These are phyloP conservation scores for Sugiyamaella sp. DNA, from an alignment of 1,139 yeast species.

Conservation along the genomic window DNA sequence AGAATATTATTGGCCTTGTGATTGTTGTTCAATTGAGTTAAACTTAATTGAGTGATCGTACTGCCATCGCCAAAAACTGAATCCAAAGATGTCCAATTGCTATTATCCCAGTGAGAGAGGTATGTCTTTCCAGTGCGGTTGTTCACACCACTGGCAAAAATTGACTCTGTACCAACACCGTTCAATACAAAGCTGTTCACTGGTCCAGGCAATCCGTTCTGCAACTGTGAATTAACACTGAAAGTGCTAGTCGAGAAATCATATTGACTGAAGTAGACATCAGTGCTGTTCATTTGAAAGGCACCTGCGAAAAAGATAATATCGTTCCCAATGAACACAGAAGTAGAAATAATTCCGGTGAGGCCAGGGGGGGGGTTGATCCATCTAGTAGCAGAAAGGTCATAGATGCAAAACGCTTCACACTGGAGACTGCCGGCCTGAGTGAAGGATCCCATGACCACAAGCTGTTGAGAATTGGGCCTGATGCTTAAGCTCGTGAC, in stretches of 20 bases:
- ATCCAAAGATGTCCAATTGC: slow-evolving; percentile 42
- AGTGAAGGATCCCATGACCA: slow-evolving; percentile 79
- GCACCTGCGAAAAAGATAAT: slow-evolving; percentile 66
- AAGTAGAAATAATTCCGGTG: slow-evolving; percentile 58
- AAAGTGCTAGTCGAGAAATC: slow-evolving; percentile 49
- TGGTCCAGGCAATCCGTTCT: slow-evolving; percentile 45
- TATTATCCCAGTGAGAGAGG: slow-evolving; percentile 41
- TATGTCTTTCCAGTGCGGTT: slow-evolving; percentile 42
- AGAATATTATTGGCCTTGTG: slow-evolving; percentile 46
- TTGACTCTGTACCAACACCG: slow-evolving; percentile 51
- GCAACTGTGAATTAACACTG: slow-evolving; percentile 31
- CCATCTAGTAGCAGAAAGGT: slow-evolving; percentile 60
- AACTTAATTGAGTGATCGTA: slow-evolving; percentile 40
- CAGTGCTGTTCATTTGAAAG: slow-evolving; percentile 48
- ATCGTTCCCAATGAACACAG: slow-evolving; percentile 55
- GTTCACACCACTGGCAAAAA: slow-evolving; percentile 58
- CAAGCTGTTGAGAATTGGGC: slow-evolving; percentile 53
- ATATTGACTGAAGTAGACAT: slow-evolving; percentile 53
- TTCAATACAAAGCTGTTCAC: slow-evolving; percentile 56
- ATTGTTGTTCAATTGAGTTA: slow-evolving; percentile 39
- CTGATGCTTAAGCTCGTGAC: slow-evolving; percentile 60
- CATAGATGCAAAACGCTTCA: slow-evolving; percentile 67
- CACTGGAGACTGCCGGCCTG: slow-evolving; percentile 64
- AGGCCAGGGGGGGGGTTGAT: slow-evolving; percentile 50
- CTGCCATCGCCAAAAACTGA: slow-evolving; percentile 43